Evolutionary conservation across 1,284 basidiomycete genomes (phyloP), one percentile per base, ranked within the genome.

Genomic region (Takashimella tepidaria): DNA sequence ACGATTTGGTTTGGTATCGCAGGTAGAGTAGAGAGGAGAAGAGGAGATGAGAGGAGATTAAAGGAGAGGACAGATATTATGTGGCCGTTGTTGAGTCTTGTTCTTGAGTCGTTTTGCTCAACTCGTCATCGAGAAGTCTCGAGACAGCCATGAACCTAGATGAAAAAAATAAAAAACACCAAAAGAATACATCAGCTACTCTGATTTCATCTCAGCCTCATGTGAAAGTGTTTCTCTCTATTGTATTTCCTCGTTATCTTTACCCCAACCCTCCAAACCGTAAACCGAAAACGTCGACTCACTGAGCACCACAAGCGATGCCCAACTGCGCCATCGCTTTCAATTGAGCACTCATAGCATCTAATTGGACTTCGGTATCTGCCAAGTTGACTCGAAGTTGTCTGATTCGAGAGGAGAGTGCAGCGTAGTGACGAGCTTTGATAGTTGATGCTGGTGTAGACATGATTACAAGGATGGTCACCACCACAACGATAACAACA

Each of bases 81-180:
- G 31, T 37, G n/a, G 43, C 42, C 19, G 12, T 31, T 22, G 26
- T 23, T 12, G 19, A 10, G 23, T 50, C 41, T 24, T 47, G 23
- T 45, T 48, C 21, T 19, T 49, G 27, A 27, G 19, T 22, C 13
- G 49, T 55, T 24, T 54, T 47, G 20, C 59, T 55, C 4, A 76
- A 57, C 53, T 76, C 74, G 11, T 65, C 59, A 48, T 76, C 73
- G 11, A 76, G 58, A 22, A 74, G 55, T 27, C 72, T 55, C 21
- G 72, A 74, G 2, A 70, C 66, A 8, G 74, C 72, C 74, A 76
- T 76, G 58, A 76, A 76, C 46, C 74, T 76, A 47, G 2, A 13
- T 4, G 13, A 19, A 24, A 23, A 53, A 24, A 2, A 4, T 31
- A n/a, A n/a, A n/a, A n/a, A n/a, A n/a, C n/a, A n/a, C n/a, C n/a